Evolutionary conservation across 148 eudicot genomes (phyloP), one percentile per base, ranked within the genome.

Genomic region (Limonium bicolor): DNA sequence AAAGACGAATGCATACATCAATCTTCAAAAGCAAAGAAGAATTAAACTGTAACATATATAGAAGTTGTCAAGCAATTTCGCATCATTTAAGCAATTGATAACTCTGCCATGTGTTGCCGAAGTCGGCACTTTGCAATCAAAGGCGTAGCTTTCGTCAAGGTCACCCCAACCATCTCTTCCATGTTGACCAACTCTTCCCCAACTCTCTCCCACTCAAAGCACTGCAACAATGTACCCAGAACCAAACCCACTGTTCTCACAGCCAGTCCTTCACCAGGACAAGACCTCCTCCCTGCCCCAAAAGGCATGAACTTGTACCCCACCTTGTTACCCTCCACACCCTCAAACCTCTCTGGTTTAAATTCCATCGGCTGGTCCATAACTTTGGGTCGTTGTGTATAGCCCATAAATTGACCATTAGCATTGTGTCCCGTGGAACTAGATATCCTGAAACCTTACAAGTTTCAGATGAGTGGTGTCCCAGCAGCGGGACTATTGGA

Each of bases 401-500:
- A 2, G 60, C 72, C 77, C 68, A 66, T 30, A 63, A 2, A 25
- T 66, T 67, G 7, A 58, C 46, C 23, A 59, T 15, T n/a, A 71
- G 41, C 56, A 56, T 52, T 1, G 47, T 42, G 13, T 30, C 47
- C 6, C 26, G 23, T 2, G 47, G 47, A 30, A 42, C 29, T 4
- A 23, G 20, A 35, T 33, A 71, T 7, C 72, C 60, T 8, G 53
- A 60, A 0, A 66, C 20, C 0, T 27, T 31, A 53, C 69, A 62
- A 0, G 52, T 56, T 3, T 26, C 35, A 0, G 62, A 52, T 7
- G 68, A 50, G 28, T 58, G 53, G 18, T 66, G 72, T 21, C 50
- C 25, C 1, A 55, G 35, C 1, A 66, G 8, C 5, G 71, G 65
- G 2, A 23, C 60, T 0, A 48, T 56, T 11, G 69, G 77, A 48